phyloP scores from a whole-genome alignment of 2,329 filamentous ascomycete species.

The Hymenoscyphus fraxineus region DNA sequence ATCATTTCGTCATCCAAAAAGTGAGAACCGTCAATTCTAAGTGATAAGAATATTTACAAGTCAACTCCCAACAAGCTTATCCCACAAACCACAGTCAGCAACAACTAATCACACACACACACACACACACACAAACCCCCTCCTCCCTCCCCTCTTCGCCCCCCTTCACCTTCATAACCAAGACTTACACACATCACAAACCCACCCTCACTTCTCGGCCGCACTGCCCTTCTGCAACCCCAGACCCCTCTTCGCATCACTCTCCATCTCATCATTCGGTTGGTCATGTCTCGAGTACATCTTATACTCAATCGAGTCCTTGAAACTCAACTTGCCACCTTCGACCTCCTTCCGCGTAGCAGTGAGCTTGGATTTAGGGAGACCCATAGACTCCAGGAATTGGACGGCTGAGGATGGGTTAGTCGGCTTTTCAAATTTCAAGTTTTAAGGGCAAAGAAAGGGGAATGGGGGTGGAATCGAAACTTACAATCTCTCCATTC shows the following conservation, averaged over 20 bases:
- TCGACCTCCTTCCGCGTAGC: slow-evolving; percentile 59
- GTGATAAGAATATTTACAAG: too few species aligned
- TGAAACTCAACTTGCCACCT: slow-evolving; percentile 55
- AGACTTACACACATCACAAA: too few species aligned
- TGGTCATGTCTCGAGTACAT: slow-evolving; percentile 60
- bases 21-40: too few species aligned
- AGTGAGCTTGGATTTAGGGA: slow-evolving; percentile 56
- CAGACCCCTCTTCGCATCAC: slow-evolving; percentile 24
- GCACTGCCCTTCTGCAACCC: slow-evolving; percentile 17
- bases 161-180: too few species aligned
- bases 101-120: too few species aligned
- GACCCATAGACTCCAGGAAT: slow-evolving; percentile 62
- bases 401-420: slow-evolving; percentile 43
- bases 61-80: too few species aligned
- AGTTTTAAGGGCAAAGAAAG: background rate
- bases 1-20: too few species aligned
- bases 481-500: slow-evolving; percentile 75
- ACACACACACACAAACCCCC: too few species aligned
- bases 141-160: too few species aligned
- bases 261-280: slow-evolving; percentile 38
- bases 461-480: background rate
- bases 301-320: slow-evolving; percentile 54
- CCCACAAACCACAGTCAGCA: too few species aligned
- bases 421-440: background rate
- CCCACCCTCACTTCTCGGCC: slow-evolving; percentile 22